Evolutionary conservation across 495 filamentous ascomycete species (phyloP), one percentile per base, ranked within the genome.

Genomic region (Daldinia bambusicola): DNA sequence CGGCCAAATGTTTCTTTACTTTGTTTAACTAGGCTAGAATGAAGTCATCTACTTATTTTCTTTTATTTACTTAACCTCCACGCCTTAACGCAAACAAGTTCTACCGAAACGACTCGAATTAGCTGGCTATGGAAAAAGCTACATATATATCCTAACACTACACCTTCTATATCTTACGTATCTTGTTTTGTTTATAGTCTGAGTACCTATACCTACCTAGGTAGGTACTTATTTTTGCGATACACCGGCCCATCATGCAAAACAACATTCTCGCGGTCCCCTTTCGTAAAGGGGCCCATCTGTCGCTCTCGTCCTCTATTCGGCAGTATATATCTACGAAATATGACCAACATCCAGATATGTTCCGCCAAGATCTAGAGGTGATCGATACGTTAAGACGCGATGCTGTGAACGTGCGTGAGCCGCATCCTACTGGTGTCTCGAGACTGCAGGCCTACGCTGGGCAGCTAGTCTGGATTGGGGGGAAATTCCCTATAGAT

Each of bases 281-380:
- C 4, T 99, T 99, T 80, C 93, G 95, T 67, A 91, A 89, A 70
- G 93, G 93, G 45, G 87, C 90, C 69, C 80, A 89, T 34, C 85
- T 97, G 57, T 90, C 89, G 63, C 85, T 98, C 40, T 91, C 93
- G 38, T 80, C 84, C 71, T 90, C 95, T 38, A 93, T 99, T 74
- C 94, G 92, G 69, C 92, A 97, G 75, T 98, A 99, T 82, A 99
- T 99, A 69, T 97, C 93, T 43, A 91, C 89, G 76, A 98, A 98
- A 86, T 99, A 99, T 91, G 95, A 98, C 80, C 95, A 99, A 77
- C 95, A 97, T 79, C 95, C 96, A 60, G 93, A 97, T 79, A 97
- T 98, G 93, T 99, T 99, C 80, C 87, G 89, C 67, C 85, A 92
- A 56, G 95, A 99, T 81, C 86, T 99, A 43, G 86, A 95, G 61